Conservation (phyloP, 2,329 filamentous ascomycete genomes). For the Gaeumannomyces tritici region DNA sequence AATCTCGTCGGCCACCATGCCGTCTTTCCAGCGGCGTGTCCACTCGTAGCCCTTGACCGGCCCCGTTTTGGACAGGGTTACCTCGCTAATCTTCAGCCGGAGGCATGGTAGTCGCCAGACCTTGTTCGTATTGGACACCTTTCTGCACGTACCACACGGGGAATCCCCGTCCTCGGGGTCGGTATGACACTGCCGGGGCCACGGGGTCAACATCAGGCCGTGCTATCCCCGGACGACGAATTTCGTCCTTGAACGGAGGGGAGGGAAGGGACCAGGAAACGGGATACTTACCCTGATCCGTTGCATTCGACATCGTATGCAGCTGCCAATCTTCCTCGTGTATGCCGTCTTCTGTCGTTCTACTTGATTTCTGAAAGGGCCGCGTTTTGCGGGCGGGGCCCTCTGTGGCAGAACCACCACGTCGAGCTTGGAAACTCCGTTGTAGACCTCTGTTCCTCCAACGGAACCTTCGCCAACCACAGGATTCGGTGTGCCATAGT, state of each 20-base stretch:
- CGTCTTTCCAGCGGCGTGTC: constrained; percentile 49
- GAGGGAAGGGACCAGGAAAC: neutral
- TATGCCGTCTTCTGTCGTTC: constrained; percentile 44
- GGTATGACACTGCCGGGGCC: constrained; percentile 37
- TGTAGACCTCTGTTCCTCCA: constrained; percentile 6
- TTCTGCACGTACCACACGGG: constrained; percentile 43
- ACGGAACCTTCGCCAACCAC: constrained; percentile 8
- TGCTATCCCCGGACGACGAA: neutral
- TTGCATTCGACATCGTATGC: constrained; percentile 52
- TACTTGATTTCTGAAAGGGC: constrained; percentile 43
- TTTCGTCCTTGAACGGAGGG: neutral
- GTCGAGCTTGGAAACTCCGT: constrained; percentile 15
- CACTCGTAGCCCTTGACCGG: constrained; percentile 50
- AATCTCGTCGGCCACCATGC: constrained; percentile 41
- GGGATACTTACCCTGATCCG: constrained; percentile 42
- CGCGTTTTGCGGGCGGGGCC: constrained; percentile 30
- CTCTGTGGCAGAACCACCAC: constrained; percentile 23
- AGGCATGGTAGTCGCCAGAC: constrained; percentile 46
- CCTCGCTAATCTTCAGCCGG: constrained; percentile 50
- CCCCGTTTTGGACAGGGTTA: constrained; percentile 47
- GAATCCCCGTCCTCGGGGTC: constrained; percentile 36
- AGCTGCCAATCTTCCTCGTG: constrained; percentile 48
- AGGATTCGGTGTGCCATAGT: constrained; percentile 6
- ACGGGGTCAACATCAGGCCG: neutral
- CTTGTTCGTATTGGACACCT: constrained; percentile 35